Base-by-base conservation (phyloP, 208 protist genomes). In the Angomonas ambiguus region DNA sequence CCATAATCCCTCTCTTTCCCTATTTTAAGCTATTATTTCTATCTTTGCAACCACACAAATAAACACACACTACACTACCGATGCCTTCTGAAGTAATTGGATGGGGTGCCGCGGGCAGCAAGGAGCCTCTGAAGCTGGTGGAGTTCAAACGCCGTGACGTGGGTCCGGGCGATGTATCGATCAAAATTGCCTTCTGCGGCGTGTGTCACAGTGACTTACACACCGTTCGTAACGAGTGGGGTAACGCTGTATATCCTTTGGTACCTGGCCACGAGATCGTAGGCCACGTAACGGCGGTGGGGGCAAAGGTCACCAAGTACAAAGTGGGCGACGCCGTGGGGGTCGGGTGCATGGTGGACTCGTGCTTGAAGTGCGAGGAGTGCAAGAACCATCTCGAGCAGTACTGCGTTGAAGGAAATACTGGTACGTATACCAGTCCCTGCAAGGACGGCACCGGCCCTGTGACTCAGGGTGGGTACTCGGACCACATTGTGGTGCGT, bases 171-270 rank as follows among this genome's bases (percentile, higher is more conserved):
- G 85, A 91, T 64, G 76, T 85, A 22, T 66, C 49, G 63, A 86
- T 91, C 69, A 66, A 82, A 33, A 82, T 91, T 35, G 66, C 57
- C 32, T 78, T 69, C 74, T 89, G 85, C 66, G 85, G 85, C 51
- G 77, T 90, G 32, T 92, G 85, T 78, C 83, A 87, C 81, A 87
- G 66, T 49, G 85, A 92, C 69, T 65, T 90, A 20, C 81, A 88
- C 70, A 70, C 70, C n/a, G 72, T 67, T n/a, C 63, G 68, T 28
- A 74, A 82, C 62, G 85, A 92, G 62, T 90, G 80, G 83, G 69
- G 69, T 33, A 38, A 25, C 34, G 71, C 71, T 25, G n/a, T 45
- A 22, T 84, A 67, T 58, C 81, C 81, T 20, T 71, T 82, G 71
- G 62, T 85, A 22, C 79, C 75, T 4, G 79, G 79, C 31, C 83